Conservation (phyloP, 768 basidiomycete species). For the Daedalea quercina region DNA sequence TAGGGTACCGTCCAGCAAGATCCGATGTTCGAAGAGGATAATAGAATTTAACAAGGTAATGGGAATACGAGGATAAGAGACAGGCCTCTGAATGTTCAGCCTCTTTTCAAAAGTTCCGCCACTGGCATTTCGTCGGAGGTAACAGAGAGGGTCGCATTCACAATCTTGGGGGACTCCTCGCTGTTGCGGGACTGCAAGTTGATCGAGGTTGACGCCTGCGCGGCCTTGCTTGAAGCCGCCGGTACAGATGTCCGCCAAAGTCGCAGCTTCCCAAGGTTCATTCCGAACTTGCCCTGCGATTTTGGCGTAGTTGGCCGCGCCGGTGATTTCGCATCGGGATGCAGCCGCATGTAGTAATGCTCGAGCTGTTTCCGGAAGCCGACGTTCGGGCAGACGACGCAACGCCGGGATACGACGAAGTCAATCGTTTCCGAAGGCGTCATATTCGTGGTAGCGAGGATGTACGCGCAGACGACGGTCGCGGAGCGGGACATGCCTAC, state of each 20-base stretch:
- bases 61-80: too few relatives aligned
- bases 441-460: conserved; percentile 42
- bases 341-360: conserved; percentile 23
- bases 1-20: too few relatives aligned
- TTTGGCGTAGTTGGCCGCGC: conserved; percentile 2
- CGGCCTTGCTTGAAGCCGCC: too few relatives aligned
- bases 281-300: neutral
- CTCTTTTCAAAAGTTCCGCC: too few relatives aligned
- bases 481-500: conserved; percentile 73
- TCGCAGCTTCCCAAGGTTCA: neutral
- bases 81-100: too few relatives aligned
- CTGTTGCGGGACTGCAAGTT: too few relatives aligned
- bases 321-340: neutral
- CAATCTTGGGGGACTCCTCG: too few relatives aligned
- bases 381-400: conserved; percentile 57
- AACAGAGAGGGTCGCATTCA: too few relatives aligned
- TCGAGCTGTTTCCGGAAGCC: conserved; percentile 59
- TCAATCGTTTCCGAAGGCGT: conserved; percentile 44
- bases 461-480: conserved; percentile 70
- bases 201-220: too few relatives aligned
- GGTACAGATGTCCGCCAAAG: neutral
- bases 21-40: too few relatives aligned
- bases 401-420: conserved; percentile 48
- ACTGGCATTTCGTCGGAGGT: too few relatives aligned
- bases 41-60: too few relatives aligned